Evolutionary conservation across 768 basidiomycete species (phyloP), one percentile per base, ranked within the genome.

Genomic region (Nidula microcarpa): DNA sequence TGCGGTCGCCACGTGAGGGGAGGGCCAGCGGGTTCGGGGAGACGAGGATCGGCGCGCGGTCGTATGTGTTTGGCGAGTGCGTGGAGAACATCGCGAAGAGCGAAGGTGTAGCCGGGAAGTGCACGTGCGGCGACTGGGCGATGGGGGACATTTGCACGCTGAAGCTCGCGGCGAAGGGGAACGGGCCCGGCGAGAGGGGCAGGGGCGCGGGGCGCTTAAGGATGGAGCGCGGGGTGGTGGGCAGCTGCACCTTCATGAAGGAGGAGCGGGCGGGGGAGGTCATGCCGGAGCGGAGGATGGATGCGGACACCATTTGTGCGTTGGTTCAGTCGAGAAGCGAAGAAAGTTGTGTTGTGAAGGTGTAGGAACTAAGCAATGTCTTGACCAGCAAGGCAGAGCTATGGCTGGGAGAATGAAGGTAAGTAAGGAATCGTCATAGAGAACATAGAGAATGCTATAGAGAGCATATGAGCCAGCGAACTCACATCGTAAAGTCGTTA

Each of bases 41-140:
- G 41, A 86, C 75, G 34, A 75, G 69, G 63, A 86, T 85, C 8
- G 87, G 79, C 0, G 75, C 78, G 39, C 87, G 81, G 63, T 89
- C 87, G 61, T 87, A 88, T 0, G 74, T 74, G 48, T 72, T 62
- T 0, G 85, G 67, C 0, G 86, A 85, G 62, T 86, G 79, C 5
- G 82, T 78, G 18, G 74, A 68, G 63, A 78, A 81, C 4, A 80
- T 84, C 18, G 81, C 74, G 9, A 76, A 75, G 51, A 88, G 71
- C 36, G 72, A 64, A 10, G 86, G 81, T 1, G 85, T 81, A 10
- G 82, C 79, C 6, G 84, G 83, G 60, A 89, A 88, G 67, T 83
- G 85, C 53, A 88, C 86, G 61, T 81, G 84, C 3, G 76, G 71
- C 5, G 75, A 78, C 50, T 64, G 67, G 35, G 62, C 57, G 17